Percentiles rank a stretch among this genome's conserved stretches.
Evolutionary conservation across 2,329 filamentous ascomycete species (phyloP).

Genomic region (Fusarium burgessii): DNA sequence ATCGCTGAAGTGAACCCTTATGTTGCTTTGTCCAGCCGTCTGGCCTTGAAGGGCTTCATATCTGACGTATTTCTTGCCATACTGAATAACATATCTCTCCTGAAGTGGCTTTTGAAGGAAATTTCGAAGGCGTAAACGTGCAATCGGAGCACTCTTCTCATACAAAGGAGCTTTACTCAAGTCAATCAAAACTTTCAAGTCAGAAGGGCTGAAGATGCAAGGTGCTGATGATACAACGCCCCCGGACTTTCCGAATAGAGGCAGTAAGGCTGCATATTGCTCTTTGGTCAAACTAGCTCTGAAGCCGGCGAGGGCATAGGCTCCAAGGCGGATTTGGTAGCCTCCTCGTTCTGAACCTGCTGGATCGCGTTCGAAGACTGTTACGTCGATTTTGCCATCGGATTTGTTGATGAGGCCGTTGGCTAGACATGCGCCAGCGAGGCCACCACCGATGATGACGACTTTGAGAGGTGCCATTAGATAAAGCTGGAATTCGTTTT

Average conservation of each 20-base stretch:
- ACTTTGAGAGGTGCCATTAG: background rate
- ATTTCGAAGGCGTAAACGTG: fast-evolving
- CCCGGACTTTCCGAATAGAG: background rate
- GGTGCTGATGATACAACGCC: background rate
- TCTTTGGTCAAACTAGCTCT: background rate
- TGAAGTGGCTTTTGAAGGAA: background rate
- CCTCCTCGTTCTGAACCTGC: background rate
- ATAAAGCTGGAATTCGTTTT: background rate
- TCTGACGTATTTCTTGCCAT: background rate
- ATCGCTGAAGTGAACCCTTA: background rate
- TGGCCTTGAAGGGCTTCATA: background rate
- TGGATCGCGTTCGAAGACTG: background rate
- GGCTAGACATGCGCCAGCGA: background rate
- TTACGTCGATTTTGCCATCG: background rate
- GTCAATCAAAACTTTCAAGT: background rate
- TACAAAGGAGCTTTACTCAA: background rate
- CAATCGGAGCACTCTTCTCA: background rate
- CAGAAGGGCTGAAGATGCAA: background rate
- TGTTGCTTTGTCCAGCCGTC: background rate
- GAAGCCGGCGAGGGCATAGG: fast-evolving
- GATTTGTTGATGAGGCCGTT: background rate
- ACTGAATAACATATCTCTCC: fast-evolving
- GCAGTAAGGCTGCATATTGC: fast-evolving
- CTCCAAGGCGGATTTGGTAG: background rate
- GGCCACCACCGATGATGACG: background rate